phyloP scores from a whole-genome alignment of 2,329 filamentous ascomycete genomes.

The Microsporum audouinii region DNA sequence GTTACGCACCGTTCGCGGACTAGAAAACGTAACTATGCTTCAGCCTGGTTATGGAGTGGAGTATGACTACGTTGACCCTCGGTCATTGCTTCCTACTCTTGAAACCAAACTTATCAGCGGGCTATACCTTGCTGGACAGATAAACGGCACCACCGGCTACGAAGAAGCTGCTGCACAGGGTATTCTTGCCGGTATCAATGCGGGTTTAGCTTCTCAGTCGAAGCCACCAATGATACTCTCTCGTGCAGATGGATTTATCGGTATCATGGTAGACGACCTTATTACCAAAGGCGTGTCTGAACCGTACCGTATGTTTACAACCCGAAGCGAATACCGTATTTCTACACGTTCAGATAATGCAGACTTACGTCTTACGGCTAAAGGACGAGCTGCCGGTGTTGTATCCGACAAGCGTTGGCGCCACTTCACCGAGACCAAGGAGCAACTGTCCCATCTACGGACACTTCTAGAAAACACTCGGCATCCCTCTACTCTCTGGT shows the following conservation, averaged over 20 bases:
- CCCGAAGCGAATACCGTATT: conserved; percentile 89
- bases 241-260: conserved; percentile 86
- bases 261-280: conserved; percentile 96
- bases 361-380: conserved; percentile 69
- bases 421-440: conserved; percentile 52
- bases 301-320: conserved; percentile 97
- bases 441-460: conserved; percentile 57
- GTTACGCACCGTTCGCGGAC: conserved; percentile 73
- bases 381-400: conserved; percentile 64
- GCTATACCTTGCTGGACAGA: conserved; percentile 86
- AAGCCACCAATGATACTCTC: conserved; percentile 57
- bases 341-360: conserved; percentile 87
- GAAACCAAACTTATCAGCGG: conserved; percentile 88
- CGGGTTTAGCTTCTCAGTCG: conserved; percentile 63
- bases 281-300: conserved; percentile 94
- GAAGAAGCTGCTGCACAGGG: conserved; percentile 95
- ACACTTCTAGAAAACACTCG: conserved; percentile 47
- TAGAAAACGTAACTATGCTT: conserved; percentile 83
- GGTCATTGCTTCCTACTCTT: conserved; percentile 72
- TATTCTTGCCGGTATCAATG: conserved; percentile 84
- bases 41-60: conserved; percentile 95
- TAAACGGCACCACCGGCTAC: conserved; percentile 96
- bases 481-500: conserved; percentile 56
- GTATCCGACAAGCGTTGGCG: conserved; percentile 70
- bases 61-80: conserved; percentile 95